These are phyloP conservation scores for Euphorbia corollata DNA, from an alignment of 441 rosid genomes.

Conservation along the genomic window DNA sequence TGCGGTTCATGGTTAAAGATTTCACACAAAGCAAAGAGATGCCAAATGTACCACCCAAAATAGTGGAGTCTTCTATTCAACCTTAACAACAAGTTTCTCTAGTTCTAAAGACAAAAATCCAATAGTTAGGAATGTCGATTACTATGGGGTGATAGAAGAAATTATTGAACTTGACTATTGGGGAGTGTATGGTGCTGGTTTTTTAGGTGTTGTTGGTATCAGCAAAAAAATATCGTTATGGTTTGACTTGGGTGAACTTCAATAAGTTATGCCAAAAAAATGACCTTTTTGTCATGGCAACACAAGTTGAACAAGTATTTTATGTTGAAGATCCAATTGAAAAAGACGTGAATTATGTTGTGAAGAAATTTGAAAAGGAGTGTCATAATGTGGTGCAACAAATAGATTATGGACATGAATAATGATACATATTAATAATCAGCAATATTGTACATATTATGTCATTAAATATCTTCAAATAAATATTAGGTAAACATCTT, in stretches of 20 bases:
- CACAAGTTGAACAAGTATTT: neutral
- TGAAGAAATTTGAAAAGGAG: neutral
- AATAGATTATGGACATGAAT: no score
- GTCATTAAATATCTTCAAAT: no score
- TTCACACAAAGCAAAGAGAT: neutral
- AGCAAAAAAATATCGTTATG: neutral
- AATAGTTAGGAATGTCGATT: neutral
- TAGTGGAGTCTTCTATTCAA: neutral
- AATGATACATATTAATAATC: no score
- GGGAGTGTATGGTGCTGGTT: neutral
- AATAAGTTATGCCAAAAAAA: neutral
- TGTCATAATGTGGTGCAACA: neutral
- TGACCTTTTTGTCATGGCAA: neutral
- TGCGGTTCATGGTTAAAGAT: neutral
- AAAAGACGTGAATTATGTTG: neutral
- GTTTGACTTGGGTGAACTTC: neutral
- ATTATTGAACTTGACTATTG: neutral
- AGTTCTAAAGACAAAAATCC: neutral
- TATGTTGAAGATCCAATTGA: neutral
- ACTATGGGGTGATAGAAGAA: neutral
- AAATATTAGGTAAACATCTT: no score
- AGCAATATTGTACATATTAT: no score
- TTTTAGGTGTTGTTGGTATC: neutral
- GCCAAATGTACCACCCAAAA: neutral
- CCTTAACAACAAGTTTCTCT: neutral